Evolutionary conservation across 257 asterid species (phyloP), one percentile per base, ranked within the genome.

Genomic region (Lycium barbarum): DNA sequence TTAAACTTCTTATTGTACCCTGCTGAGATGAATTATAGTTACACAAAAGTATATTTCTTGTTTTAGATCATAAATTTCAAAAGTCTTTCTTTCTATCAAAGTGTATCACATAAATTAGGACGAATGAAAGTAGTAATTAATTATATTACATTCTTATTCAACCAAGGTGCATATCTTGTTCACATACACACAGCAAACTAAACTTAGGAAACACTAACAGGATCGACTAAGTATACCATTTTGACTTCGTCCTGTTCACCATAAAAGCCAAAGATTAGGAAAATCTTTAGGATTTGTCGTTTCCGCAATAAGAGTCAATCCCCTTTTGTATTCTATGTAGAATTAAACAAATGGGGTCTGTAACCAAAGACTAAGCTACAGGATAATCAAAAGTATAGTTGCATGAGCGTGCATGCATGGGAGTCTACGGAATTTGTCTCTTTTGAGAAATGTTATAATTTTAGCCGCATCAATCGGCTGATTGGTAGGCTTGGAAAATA

Each of bases 161-260:
- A 40, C 45, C 45, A 40, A 40, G 4, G 45, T 40, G 6, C 6
- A 6, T 6, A 45, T 47, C 61, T 73, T 73, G 81, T 73, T 73
- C n/a, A 20, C 61, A 68, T 3, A 36, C 11, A 71, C 1, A 18
- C 15, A 26, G 12, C 10, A 11, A 4, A 22, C 49, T 62, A 70
- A 70, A 74, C 43, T 49, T 74, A 47, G 53, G 71, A 78, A 51
- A 51, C 63, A 53, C 61, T n/a, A 7, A 12, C 38, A 63, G 12
- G 20, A 65, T 84, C 72, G 61, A 63, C 70, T 79, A 84, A 36
- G 33, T 14, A 76, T 84, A 10, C 38, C 15, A n/a, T 53, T 76
- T 84, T 73, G 84, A 84, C 87, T 78, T 84, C 53, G 38, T 66
- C 51, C 61, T 65, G 51, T 51, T 65, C 38, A 74, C 43, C 18